These are phyloP conservation scores for Boletellus sp. DNA, from an alignment of 768 basidiomycete genomes.

Conservation along the genomic window DNA sequence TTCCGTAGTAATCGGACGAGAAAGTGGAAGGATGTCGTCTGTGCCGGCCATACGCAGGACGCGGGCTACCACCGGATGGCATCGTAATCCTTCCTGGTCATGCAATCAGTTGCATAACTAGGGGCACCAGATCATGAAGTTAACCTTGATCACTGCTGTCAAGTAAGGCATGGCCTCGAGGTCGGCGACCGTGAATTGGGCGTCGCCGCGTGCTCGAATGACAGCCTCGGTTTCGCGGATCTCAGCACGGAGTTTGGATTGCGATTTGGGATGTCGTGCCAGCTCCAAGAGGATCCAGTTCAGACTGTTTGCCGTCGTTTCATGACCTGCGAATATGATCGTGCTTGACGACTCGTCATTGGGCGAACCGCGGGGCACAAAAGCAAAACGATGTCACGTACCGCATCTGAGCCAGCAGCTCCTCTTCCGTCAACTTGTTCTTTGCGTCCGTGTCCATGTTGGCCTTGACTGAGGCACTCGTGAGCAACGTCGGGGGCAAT, in stretches of 20 bases:
- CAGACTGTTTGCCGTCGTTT: conserved; percentile 52
- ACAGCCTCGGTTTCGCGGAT: conserved; percentile 1
- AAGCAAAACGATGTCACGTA: not conserved
- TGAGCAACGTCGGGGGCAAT: not conserved
- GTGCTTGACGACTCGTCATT: conserved; percentile 31
- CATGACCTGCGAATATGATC: conserved; percentile 44
- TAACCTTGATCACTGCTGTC: conserved; percentile 30
- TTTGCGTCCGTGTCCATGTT: conserved; percentile 17
- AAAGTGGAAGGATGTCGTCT: conserved; percentile 58
- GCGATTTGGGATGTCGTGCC: conserved; percentile 52
- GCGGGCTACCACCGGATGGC: conserved; percentile 48
- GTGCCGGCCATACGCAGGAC: conserved; percentile 46
- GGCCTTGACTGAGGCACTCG: not conserved
- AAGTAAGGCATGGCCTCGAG: conserved; percentile 49
- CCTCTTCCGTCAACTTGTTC: conserved; percentile 17
- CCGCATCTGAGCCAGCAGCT: not conserved
- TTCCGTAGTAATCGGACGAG: conserved; percentile 45
- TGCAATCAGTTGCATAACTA: no score
- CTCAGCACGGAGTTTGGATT: conserved; percentile 50
- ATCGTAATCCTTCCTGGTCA: conserved; percentile 37
- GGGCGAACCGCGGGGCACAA: no score
- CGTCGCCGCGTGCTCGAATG: not conserved
- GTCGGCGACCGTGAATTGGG: conserved; percentile 31
- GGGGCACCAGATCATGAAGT: not conserved
- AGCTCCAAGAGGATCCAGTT: conserved; percentile 42